Percentiles rank a stretch among this genome's conserved stretches.
These are phyloP conservation scores for Phytomonas francai DNA, from an alignment of 208 protist genomes.

Conservation along the genomic window DNA sequence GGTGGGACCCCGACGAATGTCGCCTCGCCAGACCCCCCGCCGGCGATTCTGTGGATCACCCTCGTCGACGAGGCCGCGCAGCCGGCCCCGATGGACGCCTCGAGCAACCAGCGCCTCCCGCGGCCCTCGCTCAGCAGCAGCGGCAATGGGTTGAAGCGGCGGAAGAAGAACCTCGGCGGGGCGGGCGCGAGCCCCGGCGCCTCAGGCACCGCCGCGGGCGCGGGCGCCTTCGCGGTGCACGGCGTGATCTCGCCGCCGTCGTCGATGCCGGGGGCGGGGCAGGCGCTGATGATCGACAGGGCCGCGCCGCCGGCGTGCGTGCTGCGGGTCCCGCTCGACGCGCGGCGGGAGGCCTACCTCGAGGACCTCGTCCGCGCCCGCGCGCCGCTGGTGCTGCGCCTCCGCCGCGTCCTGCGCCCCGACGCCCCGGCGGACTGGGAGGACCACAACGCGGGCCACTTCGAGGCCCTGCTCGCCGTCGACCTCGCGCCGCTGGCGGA, in stretches of 20 bases:
- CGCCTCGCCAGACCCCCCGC: not conserved
- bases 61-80: conserved; percentile 15
- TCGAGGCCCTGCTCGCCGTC: conserved; percentile 47
- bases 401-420: conserved; percentile 56
- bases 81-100: not conserved
- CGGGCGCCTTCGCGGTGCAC: not conserved
- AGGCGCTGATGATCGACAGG: conserved; percentile 33
- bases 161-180: conserved; percentile 17
- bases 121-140: conserved; percentile 1
- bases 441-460: conserved; percentile 69
- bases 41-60: conserved; percentile 25
- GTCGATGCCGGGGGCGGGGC: conserved; percentile 13
- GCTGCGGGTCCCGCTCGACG: conserved; percentile 60
- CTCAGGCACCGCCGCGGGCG: not conserved
- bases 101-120: not conserved
- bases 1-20: not conserved
- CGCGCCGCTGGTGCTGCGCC: conserved; percentile 39
- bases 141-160: conserved; percentile 13
- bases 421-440: conserved; percentile 75
- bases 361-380: conserved; percentile 34
- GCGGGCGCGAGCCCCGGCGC: not conserved
- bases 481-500: conserved; percentile 35
- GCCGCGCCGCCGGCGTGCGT: conserved; percentile 55
- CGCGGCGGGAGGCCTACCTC: conserved; percentile 34
- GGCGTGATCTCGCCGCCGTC: not conserved